These are phyloP conservation scores for Xylaria longipes DNA, from an alignment of 495 filamentous ascomycete species.

Conservation along the genomic window DNA sequence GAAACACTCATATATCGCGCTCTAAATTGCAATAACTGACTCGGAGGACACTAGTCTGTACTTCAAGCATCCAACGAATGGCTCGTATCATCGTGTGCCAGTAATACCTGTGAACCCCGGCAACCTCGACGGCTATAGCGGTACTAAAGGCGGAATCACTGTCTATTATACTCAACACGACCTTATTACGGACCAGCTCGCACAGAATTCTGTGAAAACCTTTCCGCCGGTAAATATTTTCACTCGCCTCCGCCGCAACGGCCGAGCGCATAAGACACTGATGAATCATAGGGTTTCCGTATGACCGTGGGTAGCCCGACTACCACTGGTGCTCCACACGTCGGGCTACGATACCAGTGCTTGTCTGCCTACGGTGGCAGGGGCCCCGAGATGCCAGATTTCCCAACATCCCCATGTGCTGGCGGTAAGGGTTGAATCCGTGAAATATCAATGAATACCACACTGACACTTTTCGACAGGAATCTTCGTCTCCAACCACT, in stretches of 20 bases:
- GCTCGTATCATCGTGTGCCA: constrained; percentile 57
- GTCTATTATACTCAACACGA: constrained; percentile 61
- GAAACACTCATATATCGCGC: background rate
- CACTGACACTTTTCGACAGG: constrained; percentile 12
- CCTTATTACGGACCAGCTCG: constrained; percentile 45
- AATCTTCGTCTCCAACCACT: constrained; percentile 56
- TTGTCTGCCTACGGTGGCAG: constrained; percentile 47
- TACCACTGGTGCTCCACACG: constrained; percentile 35
- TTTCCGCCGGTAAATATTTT: constrained; percentile 51
- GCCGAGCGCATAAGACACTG: constrained; percentile 4
- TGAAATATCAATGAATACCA: background rate
- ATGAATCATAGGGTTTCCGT: constrained; percentile 55
- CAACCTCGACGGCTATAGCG: constrained; percentile 22
- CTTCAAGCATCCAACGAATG: constrained; percentile 61
- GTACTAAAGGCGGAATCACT: constrained; percentile 54
- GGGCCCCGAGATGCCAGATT: constrained; percentile 50
- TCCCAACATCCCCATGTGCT: constrained; percentile 50
- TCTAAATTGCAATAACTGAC: background rate
- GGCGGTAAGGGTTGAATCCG: constrained; percentile 12
- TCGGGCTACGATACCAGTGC: constrained; percentile 56
- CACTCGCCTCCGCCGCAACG: constrained; percentile 32
- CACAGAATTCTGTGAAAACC: constrained; percentile 47
- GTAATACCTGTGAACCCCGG: constrained; percentile 52
- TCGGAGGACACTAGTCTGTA: constrained; percentile 38
- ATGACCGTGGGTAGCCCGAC: constrained; percentile 59